Conservation (phyloP, 495 filamentous ascomycete genomes). For the Tuber aestivum region DNA sequence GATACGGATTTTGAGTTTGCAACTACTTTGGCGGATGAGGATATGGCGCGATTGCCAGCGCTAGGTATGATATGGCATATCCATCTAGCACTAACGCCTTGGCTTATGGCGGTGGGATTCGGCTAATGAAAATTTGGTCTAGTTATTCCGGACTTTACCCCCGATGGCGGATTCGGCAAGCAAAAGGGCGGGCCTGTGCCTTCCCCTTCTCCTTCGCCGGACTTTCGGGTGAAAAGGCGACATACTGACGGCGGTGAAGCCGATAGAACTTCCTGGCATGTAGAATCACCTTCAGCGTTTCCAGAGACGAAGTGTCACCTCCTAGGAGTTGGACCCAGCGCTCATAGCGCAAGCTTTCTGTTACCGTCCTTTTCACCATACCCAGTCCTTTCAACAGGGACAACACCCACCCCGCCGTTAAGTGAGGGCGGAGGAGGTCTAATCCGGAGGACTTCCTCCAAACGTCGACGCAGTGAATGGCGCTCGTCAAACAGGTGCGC, state of each 20-base stretch:
- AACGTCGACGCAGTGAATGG: constrained; percentile 14
- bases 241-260: constrained; percentile 13
- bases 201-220: constrained; percentile 2
- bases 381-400: not conserved
- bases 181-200: not conserved
- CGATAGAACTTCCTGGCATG: not conserved
- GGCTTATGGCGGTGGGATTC: not conserved
- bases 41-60: not conserved
- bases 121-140: constrained; percentile 12
- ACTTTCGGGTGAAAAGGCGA: constrained; percentile 9
- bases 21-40: constrained; percentile 11
- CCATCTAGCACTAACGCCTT: not conserved
- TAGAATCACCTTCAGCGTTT: not conserved
- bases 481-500: constrained; percentile 11
- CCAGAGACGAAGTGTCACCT: not conserved
- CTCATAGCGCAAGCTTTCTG: constrained; percentile 8
- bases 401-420: not conserved
- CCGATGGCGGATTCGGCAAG: not conserved
- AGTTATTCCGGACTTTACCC: constrained; percentile 4
- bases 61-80: not conserved
- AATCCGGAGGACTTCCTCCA: constrained; percentile 15
- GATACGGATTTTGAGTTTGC: constrained; percentile 10
- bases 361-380: constrained; percentile 8
- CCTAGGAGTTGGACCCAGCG: not conserved
- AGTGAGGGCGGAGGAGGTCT: not conserved